Conservation (phyloP, 345 rosid species). For the Eutrema japonicum region DNA sequence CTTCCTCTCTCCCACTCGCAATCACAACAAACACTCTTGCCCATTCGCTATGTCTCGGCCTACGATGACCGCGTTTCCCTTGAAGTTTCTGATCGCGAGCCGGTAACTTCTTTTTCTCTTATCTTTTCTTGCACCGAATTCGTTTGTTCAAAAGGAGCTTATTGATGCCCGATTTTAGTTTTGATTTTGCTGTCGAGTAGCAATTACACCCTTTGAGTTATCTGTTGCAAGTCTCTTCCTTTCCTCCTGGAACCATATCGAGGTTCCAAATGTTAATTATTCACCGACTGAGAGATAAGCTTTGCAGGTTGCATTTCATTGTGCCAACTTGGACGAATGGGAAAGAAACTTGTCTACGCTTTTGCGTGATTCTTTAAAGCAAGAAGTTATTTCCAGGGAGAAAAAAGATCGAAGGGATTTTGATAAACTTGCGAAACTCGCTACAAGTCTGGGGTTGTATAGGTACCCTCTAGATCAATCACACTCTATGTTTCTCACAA, state of each 20-base stretch:
- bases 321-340: slow-evolving; percentile 68
- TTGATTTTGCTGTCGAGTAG: slow-evolving; percentile 8
- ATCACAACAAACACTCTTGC: slow-evolving; percentile 5
- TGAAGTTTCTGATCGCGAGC: slow-evolving; percentile 15
- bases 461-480: slow-evolving; percentile 51
- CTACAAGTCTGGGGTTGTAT: slow-evolving; percentile 74
- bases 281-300: slow-evolving; percentile 2
- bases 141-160: neutral
- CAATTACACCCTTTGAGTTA: slow-evolving; percentile 5
- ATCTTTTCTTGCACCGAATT: neutral
- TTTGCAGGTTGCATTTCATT: slow-evolving; percentile 49
- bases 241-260: slow-evolving; percentile 3
- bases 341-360: slow-evolving; percentile 61
- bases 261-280: neutral
- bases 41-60: slow-evolving; percentile 39
- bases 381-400: slow-evolving; percentile 83
- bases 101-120: slow-evolving; percentile 7
- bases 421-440: slow-evolving; percentile 73
- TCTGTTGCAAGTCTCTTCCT: slow-evolving; percentile 1
- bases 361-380: slow-evolving; percentile 56
- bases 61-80: slow-evolving; percentile 37
- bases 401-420: slow-evolving; percentile 80
- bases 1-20: slow-evolving; percentile 38
- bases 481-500: slow-evolving; percentile 17
- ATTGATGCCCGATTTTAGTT: slow-evolving; percentile 14